Conservation (phyloP, 1,284 basidiomycete species). For the Naganishia albida region DNA sequence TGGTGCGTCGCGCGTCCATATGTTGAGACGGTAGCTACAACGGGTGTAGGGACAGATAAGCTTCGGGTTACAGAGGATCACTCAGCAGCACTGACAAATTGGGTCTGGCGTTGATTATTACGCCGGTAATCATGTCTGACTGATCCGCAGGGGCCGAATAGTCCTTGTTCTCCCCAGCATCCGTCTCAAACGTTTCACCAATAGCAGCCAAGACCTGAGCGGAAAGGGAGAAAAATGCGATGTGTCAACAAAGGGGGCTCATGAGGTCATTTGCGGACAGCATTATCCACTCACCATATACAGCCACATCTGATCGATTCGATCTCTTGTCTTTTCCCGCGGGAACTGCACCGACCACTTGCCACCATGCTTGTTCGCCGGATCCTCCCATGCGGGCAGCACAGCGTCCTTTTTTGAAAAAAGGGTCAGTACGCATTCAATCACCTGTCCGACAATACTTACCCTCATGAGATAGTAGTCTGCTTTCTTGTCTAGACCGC, state of each 20-base stretch:
- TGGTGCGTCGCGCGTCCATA: constrained; percentile 90
- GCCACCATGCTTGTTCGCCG: constrained; percentile 91
- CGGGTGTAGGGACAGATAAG: not conserved
- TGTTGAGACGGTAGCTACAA: constrained; percentile 77
- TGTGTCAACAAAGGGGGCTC: not conserved
- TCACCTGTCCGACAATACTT: constrained; percentile 37
- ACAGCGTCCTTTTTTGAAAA: constrained; percentile 70
- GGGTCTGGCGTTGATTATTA: constrained; percentile 90
- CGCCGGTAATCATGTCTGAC: constrained; percentile 70
- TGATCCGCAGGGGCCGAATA: constrained; percentile 46
- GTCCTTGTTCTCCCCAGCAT: constrained; percentile 53
- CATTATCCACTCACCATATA: constrained; percentile 70
- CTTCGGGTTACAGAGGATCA: not conserved
- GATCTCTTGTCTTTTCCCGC: constrained; percentile 81
- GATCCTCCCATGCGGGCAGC: constrained; percentile 95
- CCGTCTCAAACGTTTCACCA: constrained; percentile 90
- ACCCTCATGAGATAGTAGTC: constrained; percentile 99
- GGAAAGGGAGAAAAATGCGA: not conserved
- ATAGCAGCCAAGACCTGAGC: constrained; percentile 91
- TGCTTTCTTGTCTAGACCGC: constrained; percentile 86
- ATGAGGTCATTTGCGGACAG: too few relatives aligned
- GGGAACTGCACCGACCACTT: constrained; percentile 99
- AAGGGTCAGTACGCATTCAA: not conserved
- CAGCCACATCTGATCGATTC: constrained; percentile 95
- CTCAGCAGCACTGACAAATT: constrained; percentile 64